phyloP scores from a whole-genome alignment of 2,329 filamentous ascomycete genomes.

The Stylonectria norvegica region DNA sequence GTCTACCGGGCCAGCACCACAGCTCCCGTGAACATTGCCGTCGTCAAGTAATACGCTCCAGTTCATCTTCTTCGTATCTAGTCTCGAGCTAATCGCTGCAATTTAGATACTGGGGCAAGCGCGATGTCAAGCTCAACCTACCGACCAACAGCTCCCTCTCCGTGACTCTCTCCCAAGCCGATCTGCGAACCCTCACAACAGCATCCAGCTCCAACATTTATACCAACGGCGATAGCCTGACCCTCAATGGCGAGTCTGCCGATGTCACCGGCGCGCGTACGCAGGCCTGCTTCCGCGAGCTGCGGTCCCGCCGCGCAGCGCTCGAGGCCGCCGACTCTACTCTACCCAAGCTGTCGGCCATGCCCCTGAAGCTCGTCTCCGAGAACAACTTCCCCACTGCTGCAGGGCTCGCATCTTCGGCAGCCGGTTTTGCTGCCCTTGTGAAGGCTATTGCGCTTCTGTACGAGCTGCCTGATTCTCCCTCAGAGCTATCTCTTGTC shows the following conservation, averaged over 20 bases:
- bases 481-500: constrained; percentile 81
- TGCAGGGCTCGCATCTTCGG: constrained; percentile 76
- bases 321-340: constrained; percentile 70
- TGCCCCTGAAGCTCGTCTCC: constrained; percentile 81
- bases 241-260: constrained; percentile 78
- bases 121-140: constrained; percentile 88
- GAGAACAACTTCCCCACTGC: constrained; percentile 99
- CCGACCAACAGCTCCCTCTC: constrained; percentile 97
- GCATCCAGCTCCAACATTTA: constrained; percentile 81
- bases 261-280: constrained; percentile 85
- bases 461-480: constrained; percentile 77
- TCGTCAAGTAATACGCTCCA: constrained; percentile 98
- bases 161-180: constrained; percentile 90
- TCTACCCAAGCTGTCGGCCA: constrained; percentile 75
- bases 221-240: constrained; percentile 64
- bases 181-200: constrained; percentile 93
- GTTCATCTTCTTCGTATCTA: too few relatives aligned
- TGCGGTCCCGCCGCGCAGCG: constrained; percentile 71
- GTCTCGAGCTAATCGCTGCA: too few relatives aligned
- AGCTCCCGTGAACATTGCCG: constrained; percentile 95
- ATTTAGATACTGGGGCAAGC: constrained; percentile 86
- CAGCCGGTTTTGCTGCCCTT: constrained; percentile 65
- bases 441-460: constrained; percentile 88
- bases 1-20: constrained; percentile 93
- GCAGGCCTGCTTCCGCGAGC: constrained; percentile 88